phyloP scores from a whole-genome alignment of 495 filamentous ascomycete genomes.

The Staphylotrichum tortipilum region DNA sequence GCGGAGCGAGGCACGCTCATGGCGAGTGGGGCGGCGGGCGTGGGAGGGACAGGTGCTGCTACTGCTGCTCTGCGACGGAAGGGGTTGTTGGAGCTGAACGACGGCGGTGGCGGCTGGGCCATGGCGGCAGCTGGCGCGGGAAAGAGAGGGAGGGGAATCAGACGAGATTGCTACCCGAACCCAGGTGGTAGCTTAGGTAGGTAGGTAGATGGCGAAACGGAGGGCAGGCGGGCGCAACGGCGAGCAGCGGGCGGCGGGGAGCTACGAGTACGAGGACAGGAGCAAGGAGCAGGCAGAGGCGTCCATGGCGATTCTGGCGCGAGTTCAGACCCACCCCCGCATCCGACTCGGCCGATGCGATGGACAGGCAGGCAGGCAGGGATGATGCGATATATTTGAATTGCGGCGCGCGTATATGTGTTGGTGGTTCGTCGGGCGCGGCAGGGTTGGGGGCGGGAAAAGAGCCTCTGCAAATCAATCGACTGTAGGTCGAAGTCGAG shows the following conservation, averaged over 20 bases:
- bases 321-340: neutral
- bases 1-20: slow-evolving; percentile 8
- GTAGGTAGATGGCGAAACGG: too few species aligned
- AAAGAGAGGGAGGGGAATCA: neutral
- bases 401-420: too few species aligned
- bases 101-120: slow-evolving; percentile 21
- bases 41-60: slow-evolving; percentile 11
- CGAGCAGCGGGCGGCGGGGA: neutral
- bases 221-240: neutral
- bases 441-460: too few species aligned
- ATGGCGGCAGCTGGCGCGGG: slow-evolving; percentile 10
- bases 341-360: slow-evolving; percentile 1
- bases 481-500: too few species aligned
- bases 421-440: too few species aligned
- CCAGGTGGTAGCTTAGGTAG: too few species aligned
- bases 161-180: too few species aligned
- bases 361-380: neutral
- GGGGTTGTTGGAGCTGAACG: slow-evolving; percentile 40
- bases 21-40: slow-evolving; percentile 13
- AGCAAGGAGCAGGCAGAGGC: too few species aligned
- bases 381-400: neutral
- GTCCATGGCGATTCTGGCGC: slow-evolving; percentile 15
- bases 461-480: too few species aligned
- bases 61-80: slow-evolving; percentile 34
- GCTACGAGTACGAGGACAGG: slow-evolving; percentile 7